These are phyloP conservation scores for Vigna hirtella DNA, from an alignment of 306 rosid species.

Conservation along the genomic window DNA sequence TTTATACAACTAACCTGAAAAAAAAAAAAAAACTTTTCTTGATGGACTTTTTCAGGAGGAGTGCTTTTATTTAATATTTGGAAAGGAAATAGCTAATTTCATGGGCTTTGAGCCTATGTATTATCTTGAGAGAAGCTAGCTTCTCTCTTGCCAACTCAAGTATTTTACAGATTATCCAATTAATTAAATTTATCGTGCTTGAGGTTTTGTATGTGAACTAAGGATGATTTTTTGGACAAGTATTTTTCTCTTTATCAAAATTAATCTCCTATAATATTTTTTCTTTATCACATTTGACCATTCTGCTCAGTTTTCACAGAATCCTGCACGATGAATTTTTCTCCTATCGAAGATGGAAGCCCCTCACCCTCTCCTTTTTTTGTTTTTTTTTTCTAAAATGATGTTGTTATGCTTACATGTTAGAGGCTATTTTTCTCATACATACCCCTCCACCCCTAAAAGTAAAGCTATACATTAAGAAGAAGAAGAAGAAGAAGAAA, in stretches of 20 bases:
- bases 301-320: not conserved
- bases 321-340: constrained; percentile 19
- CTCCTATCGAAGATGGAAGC: not conserved
- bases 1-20: constrained; percentile 14
- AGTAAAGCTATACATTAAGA: not conserved
- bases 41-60: not conserved
- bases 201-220: constrained; percentile 8
- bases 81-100: constrained; percentile 14
- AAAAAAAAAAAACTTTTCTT: not conserved
- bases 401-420: not conserved
- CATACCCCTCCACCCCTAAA: not conserved
- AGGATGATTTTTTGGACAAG: not conserved
- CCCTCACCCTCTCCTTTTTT: no score
- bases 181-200: not conserved
- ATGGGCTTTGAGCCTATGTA: constrained; percentile 11
- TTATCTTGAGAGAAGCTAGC: constrained; percentile 22
- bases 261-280: not conserved
- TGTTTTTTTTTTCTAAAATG: not conserved
- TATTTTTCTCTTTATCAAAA: not conserved
- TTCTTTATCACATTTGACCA: not conserved
- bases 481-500: not conserved
- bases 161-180: constrained; percentile 1
- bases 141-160: constrained; percentile 18
- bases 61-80: not conserved
- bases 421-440: not conserved